Base-by-base conservation (phyloP, 179 eudicot genomes). In the Amaranthus tricolor region DNA sequence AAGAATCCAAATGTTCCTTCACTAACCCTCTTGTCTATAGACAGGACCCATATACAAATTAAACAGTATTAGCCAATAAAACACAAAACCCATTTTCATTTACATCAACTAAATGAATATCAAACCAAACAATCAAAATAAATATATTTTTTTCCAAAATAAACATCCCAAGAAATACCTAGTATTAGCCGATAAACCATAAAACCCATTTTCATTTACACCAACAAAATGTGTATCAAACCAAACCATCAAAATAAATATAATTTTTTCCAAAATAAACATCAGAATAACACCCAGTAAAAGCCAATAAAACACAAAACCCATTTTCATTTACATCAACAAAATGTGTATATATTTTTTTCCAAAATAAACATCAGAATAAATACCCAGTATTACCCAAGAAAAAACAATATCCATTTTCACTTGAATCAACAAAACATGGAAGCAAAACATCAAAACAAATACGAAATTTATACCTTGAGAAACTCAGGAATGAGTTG, bases 1-100 rank as follows among this genome's bases (percentile, higher is more conserved):
- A 94, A 43, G 98, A 94, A 58, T 90, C 98, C 80, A 92, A 61
- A 71, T 94, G 98, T 73, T 92, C 93, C 71, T 87, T 92, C 82
- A 94, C 98, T 76, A 94, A 78, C 21, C 98, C 98, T 80, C 97
- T 80, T 66, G 86, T 93, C 98, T 93, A 67, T 62, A 31, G 1
- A 85, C 20, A 51, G 64, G 44, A 65, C 40, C 74, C n/a, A 11
- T 49, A n/a, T 70, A 14, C 10, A 7, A 52, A 6, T 24, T 4
- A 69, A 2, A 13, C 21, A 50, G n/a, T 43, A 58, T 10, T 61
- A 51, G 19, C 67, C 7, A 15, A 57, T 10, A 7, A 67, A 67
- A 58, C 62, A 44, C n/a, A 64, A 40, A 63, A 65, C 15, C 15
- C 9, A 13, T 24, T 24, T 24, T 24, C 31, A 24, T 24, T 24